Conservation (phyloP, 495 filamentous ascomycete genomes). For the Cercophora newfieldiana region DNA sequence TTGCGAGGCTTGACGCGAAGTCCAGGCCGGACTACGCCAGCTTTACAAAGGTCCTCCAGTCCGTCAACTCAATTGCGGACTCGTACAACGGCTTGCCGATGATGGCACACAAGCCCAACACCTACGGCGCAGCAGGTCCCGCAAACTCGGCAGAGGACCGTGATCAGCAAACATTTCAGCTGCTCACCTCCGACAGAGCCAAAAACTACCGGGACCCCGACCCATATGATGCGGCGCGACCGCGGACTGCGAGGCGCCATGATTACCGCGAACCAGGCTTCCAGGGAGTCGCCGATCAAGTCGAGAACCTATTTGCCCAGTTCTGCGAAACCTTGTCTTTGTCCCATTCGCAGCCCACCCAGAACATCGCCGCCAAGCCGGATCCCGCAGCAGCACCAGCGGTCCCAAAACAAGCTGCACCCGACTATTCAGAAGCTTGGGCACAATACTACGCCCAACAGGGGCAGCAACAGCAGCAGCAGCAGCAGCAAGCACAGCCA, state of each 20-base stretch:
- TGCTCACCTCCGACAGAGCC: constrained; percentile 38
- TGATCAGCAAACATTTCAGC: constrained; percentile 29
- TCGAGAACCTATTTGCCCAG: constrained; percentile 33
- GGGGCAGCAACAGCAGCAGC: constrained; percentile 29
- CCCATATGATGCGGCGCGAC: constrained; percentile 30
- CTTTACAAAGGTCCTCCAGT: constrained; percentile 25
- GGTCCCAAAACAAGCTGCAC: constrained; percentile 6
- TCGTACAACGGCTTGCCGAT: constrained; percentile 15
- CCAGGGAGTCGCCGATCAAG: constrained; percentile 29
- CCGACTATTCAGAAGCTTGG: constrained; percentile 32
- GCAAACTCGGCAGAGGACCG: constrained; percentile 13
- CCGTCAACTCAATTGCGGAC: constrained; percentile 23
- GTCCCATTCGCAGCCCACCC: constrained; percentile 1
- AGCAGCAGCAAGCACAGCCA: constrained; percentile 14
- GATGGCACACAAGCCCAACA: constrained; percentile 4
- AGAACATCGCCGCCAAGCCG: constrained; percentile 6
- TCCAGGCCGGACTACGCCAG: constrained; percentile 28
- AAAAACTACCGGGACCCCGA: constrained; percentile 36
- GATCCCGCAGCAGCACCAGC: not conserved
- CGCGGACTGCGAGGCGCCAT: constrained; percentile 31
- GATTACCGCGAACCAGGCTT: constrained; percentile 36
- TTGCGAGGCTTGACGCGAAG: constrained; percentile 21
- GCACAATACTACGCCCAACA: constrained; percentile 35
- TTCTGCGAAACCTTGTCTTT: constrained; percentile 24
- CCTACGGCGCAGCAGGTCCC: not conserved